phyloP scores from a whole-genome alignment of 352 stramenopile genomes.

The Pythium brassicae region DNA sequence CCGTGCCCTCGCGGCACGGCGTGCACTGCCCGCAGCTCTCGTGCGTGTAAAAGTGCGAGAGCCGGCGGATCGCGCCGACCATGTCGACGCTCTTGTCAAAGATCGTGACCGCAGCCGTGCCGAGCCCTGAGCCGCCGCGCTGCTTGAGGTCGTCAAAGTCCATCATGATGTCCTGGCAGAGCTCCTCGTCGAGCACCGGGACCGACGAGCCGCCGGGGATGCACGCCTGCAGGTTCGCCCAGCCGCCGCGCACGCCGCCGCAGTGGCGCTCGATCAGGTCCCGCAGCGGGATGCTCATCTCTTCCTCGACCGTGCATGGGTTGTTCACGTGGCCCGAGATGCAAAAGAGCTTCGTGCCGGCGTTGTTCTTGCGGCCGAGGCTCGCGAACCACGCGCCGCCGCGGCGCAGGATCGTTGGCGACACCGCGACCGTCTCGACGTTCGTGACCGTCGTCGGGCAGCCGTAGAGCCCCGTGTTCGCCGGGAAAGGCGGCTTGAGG shows the following conservation, averaged over 20 bases:
- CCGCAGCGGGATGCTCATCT: conserved; percentile 97
- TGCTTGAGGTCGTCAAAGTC: conserved; percentile 99
- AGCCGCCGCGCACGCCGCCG: conserved; percentile 97
- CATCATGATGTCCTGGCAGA: conserved; percentile 98
- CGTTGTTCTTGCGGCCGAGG: conserved; percentile 98
- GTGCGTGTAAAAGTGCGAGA: conserved; percentile 99
- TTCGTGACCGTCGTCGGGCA: conserved; percentile 99
- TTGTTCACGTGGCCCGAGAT: conserved; percentile 99
- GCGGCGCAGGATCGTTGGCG: conserved; percentile 97
- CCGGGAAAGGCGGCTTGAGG: conserved; percentile 99
- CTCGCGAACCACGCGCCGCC: conserved; percentile 95
- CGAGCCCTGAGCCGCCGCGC: conserved; percentile 92
- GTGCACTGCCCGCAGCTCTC: conserved; percentile 99
- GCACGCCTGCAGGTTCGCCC: conserved; percentile 98
- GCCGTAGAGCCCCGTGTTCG: conserved; percentile 98
- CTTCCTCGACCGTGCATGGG: conserved; percentile 97
- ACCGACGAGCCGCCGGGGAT: conserved; percentile 97
- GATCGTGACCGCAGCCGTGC: conserved; percentile 98
- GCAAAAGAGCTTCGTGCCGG: conserved; percentile 98
- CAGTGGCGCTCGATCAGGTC: conserved; percentile 99
- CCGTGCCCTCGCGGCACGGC: conserved; percentile 97
- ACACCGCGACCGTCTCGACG: conserved; percentile 98
- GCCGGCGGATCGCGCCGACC: conserved; percentile 97
- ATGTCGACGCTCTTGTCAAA: conserved; percentile 99
- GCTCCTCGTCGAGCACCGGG: conserved; percentile 92